These are phyloP conservation scores for Neoarthrinium moseri DNA, from an alignment of 2,329 filamentous ascomycete genomes.

Conservation along the genomic window DNA sequence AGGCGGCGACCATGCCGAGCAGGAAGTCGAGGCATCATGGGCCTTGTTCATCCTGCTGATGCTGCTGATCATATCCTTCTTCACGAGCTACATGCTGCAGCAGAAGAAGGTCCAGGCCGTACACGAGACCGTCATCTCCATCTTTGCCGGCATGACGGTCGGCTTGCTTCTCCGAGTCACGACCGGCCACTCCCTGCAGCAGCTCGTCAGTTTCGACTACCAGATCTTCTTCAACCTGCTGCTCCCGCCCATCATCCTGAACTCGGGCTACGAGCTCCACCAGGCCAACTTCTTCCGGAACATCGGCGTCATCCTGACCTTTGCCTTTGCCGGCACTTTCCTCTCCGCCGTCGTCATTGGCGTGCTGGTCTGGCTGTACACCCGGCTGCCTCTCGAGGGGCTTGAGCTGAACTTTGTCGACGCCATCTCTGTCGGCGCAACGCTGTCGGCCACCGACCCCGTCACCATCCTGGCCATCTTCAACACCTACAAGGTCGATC, in stretches of 20 bases:
- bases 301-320: constrained; percentile 94
- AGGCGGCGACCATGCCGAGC: constrained; percentile 73
- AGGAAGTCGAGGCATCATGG: constrained; percentile 96
- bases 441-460: constrained; percentile 92
- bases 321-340: constrained; percentile 96
- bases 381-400: constrained; percentile 79
- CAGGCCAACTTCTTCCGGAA: constrained; percentile 99
- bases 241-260: constrained; percentile 96
- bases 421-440: constrained; percentile 94
- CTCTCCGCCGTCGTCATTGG: constrained; percentile 95
- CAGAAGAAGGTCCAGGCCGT: constrained; percentile 96
- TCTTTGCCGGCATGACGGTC: constrained; percentile 97
- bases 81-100: constrained; percentile 95
- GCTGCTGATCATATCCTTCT: constrained; percentile 90
- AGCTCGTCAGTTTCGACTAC: constrained; percentile 94
- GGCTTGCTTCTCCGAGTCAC: constrained; percentile 83
- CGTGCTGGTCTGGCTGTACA: constrained; percentile 84
- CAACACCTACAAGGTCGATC: constrained; percentile 98
- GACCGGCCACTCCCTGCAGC: constrained; percentile 79
- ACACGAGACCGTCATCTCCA: constrained; percentile 96
- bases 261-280: constrained; percentile 94
- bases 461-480: constrained; percentile 98
- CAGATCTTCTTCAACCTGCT: constrained; percentile 99
- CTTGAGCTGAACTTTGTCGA: constrained; percentile 89
- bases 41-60: constrained; percentile 95